Percentiles rank a stretch among this genome's conserved stretches.
These are phyloP conservation scores for Hortiboletus rubellus DNA, from an alignment of 1,284 basidiomycete genomes.

Conservation along the genomic window DNA sequence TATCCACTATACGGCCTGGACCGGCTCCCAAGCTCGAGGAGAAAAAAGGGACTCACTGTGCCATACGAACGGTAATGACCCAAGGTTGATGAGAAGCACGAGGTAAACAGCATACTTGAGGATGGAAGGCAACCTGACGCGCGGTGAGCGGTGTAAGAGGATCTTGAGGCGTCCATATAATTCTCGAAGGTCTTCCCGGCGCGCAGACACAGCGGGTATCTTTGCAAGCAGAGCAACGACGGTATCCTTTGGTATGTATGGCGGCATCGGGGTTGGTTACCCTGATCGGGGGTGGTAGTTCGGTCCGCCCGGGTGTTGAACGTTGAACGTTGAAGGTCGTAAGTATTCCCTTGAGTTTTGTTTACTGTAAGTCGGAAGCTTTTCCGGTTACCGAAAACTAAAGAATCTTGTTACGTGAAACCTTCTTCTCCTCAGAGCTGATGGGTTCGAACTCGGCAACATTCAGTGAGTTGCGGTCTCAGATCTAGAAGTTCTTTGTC, in stretches of 20 bases:
- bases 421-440: too few species aligned
- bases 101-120: slow-evolving; percentile 39
- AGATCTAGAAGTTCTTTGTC: too few species aligned
- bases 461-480: neutral
- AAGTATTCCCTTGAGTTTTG: too few species aligned
- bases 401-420: too few species aligned
- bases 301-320: neutral
- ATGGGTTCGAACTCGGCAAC: too few species aligned
- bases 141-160: slow-evolving; percentile 8
- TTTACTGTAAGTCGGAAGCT: neutral
- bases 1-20: neutral
- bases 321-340: too few species aligned
- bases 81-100: slow-evolving; percentile 51
- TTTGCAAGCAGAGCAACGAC: slow-evolving; percentile 12
- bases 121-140: slow-evolving; percentile 10
- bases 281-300: neutral
- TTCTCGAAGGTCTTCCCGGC: neutral
- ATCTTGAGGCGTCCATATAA: slow-evolving; percentile 9
- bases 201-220: slow-evolving; percentile 12
- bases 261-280: slow-evolving; percentile 12
- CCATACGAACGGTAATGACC: slow-evolving; percentile 64
- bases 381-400: neutral
- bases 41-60: slow-evolving; percentile 52
- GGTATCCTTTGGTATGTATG: slow-evolving; percentile 6
- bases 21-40: neutral